phyloP scores from a whole-genome alignment of 2,329 filamentous ascomycete species.

The Pseudogymnoascus sp. region DNA sequence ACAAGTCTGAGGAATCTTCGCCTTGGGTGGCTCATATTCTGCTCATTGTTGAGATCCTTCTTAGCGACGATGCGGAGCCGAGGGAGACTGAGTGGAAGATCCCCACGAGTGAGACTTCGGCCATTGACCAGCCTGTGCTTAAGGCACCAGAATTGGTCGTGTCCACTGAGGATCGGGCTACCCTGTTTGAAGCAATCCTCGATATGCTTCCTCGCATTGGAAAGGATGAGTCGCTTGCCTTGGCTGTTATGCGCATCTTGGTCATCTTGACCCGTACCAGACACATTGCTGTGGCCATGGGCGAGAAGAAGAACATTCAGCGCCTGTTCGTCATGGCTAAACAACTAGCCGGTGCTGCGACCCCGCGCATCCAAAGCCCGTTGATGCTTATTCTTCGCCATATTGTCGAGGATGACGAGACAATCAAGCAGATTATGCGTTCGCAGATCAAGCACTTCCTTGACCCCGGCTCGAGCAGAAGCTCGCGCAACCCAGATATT shows the following conservation, averaged over 20 bases:
- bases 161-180: constrained; percentile 54
- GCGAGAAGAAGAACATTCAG: constrained; percentile 82
- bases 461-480: constrained; percentile 41
- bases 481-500: constrained; percentile 57
- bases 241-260: constrained; percentile 74
- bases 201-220: constrained; percentile 78
- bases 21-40: constrained; percentile 90
- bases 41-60: constrained; percentile 77
- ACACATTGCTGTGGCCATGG: constrained; percentile 63
- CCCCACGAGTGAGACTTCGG: constrained; percentile 43
- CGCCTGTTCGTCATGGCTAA: constrained; percentile 92
- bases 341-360: constrained; percentile 73
- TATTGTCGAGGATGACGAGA: constrained; percentile 88
- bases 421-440: constrained; percentile 83
- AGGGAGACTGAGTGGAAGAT: constrained; percentile 62
- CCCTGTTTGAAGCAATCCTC: constrained; percentile 68
- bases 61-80: constrained; percentile 84
- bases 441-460: constrained; percentile 79
- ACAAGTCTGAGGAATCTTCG: constrained; percentile 67
- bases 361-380: constrained; percentile 59
- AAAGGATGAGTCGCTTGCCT: constrained; percentile 76
- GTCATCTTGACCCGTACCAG: constrained; percentile 81
- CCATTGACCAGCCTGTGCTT: constrained; percentile 47
- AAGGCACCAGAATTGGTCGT: constrained; percentile 54
- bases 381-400: constrained; percentile 77